Conservation (phyloP, 2,329 filamentous ascomycete species). For the Catunica adiposa region DNA sequence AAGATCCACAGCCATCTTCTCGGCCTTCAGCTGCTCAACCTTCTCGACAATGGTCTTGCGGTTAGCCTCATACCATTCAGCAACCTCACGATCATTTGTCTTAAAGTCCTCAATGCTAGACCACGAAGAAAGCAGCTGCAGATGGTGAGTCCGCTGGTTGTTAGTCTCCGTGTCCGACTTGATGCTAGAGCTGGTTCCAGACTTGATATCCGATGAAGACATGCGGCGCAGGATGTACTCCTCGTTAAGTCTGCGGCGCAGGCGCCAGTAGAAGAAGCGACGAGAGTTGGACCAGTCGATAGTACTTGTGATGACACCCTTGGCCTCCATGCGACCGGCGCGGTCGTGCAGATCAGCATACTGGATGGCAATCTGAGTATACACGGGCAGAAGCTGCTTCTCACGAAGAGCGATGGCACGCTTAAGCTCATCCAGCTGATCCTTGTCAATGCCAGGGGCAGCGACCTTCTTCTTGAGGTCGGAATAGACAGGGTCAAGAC, state of each 20-base stretch:
- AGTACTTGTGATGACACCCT: slow-evolving; percentile 73
- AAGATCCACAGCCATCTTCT: slow-evolving; percentile 39
- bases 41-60: slow-evolving; percentile 66
- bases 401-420: slow-evolving; percentile 70
- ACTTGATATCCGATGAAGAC: slow-evolving; percentile 28
- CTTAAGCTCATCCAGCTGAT: slow-evolving; percentile 66
- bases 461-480: slow-evolving; percentile 64
- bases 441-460: slow-evolving; percentile 46
- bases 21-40: slow-evolving; percentile 68
- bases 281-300: slow-evolving; percentile 79
- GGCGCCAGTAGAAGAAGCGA: slow-evolving; percentile 99
- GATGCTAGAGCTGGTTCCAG: slow-evolving; percentile 20
- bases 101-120: slow-evolving; percentile 62
- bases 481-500: slow-evolving; percentile 70
- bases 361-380: slow-evolving; percentile 86
- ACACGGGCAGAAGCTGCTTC: slow-evolving; percentile 77
- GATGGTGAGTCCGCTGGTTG: slow-evolving; percentile 47
- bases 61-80: slow-evolving; percentile 93
- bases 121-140: slow-evolving; percentile 70
- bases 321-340: slow-evolving; percentile 93
- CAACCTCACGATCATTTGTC: slow-evolving; percentile 64
- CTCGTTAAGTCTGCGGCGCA: slow-evolving; percentile 89
- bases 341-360: slow-evolving; percentile 97
- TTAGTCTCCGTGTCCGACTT: slow-evolving; percentile 26
- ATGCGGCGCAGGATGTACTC: slow-evolving; percentile 94